Evolutionary conservation across 352 stramenopile genomes (phyloP), one percentile per base, ranked within the genome.

Genomic region (Phytopythium mirpurense): DNA sequence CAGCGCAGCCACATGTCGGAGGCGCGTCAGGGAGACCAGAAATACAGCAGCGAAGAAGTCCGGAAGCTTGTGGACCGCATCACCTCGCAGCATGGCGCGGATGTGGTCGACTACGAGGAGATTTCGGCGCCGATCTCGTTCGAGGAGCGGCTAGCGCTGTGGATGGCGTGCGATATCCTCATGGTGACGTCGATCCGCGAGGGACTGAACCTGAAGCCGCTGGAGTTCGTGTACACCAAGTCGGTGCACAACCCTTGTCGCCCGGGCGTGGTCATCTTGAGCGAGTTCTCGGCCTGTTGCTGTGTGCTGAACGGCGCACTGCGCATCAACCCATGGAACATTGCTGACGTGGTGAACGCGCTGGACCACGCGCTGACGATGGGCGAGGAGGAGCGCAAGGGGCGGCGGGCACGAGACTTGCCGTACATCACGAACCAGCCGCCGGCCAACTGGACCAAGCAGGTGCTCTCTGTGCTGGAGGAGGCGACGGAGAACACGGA

Each of bases 311-410:
- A 98, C 68, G 96, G 96, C 41, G 93, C 92, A 15, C 61, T 99
- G 29, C 86, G 93, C 41, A 87, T 99, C 27, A 99, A 99, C 60
- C 97, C 97, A 21, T 99, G 95, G 82, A 96, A 98, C 63, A 96
- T 98, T 45, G 84, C 90, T 47, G 93, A 96, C 54, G 74, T 94
- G 7, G 82, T 94, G 12, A 91, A 87, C 32, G 74, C 86, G 10
- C 74, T 99, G 43, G 95, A 98, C 56, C 93, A 97, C 53, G 95
- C 94, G 2, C 68, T 98, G 29, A 96, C 76, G 3, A 98, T 98
- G 94, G 79, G 73, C 29, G 65, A 88, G 23, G 77, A 93, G 55
- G 93, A 98, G 60, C 83, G 85, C 9, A 55, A 86, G 59, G 90
- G 86, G 6, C 90, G 95, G 26, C 90, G 92, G 21, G 95, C 90